Evolutionary conservation across 1,139 yeast species (phyloP).

Genomic region (Candida anutae): DNA sequence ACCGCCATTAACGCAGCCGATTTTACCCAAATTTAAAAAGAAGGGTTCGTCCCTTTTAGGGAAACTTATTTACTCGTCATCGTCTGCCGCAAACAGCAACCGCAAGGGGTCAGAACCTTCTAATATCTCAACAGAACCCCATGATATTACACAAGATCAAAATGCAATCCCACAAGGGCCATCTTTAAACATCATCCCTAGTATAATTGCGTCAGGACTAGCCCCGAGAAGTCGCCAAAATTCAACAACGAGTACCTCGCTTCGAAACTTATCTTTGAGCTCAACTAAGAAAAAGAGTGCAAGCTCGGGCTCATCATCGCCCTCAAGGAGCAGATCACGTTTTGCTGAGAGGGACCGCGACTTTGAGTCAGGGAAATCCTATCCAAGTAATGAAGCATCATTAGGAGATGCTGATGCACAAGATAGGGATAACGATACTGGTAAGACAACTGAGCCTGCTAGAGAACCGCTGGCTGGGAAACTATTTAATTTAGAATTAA

Average conservation of each 20-base stretch:
- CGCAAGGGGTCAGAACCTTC: constrained; percentile 30
- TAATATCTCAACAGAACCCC: not conserved
- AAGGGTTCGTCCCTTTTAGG: constrained; percentile 39
- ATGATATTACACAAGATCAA: not conserved
- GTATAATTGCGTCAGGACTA: constrained; percentile 1
- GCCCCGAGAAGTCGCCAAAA: constrained; percentile 7
- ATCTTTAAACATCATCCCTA: constrained; percentile 2
- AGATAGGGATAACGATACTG: no score
- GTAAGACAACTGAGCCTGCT: no score
- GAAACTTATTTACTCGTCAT: constrained; percentile 39
- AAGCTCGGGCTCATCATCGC: constrained; percentile 11
- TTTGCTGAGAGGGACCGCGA: constrained; percentile 12
- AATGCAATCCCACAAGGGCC: no score
- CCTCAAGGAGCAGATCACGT: constrained; percentile 28
- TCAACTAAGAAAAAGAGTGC: constrained; percentile 12
- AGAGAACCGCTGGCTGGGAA: constrained; percentile 1
- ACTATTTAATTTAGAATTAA: constrained; percentile 37
- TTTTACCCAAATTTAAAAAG: constrained; percentile 40
- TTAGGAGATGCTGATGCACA: no score
- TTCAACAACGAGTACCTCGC: constrained; percentile 4
- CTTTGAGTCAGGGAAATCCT: constrained; percentile 1
- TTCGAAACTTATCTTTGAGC: constrained; percentile 6
- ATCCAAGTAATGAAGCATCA: not conserved
- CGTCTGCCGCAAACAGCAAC: no score
- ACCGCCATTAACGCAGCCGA: constrained; percentile 46